Base-by-base conservation (phyloP, 352 stramenopile genomes). In the Globisporangium lucens region DNA sequence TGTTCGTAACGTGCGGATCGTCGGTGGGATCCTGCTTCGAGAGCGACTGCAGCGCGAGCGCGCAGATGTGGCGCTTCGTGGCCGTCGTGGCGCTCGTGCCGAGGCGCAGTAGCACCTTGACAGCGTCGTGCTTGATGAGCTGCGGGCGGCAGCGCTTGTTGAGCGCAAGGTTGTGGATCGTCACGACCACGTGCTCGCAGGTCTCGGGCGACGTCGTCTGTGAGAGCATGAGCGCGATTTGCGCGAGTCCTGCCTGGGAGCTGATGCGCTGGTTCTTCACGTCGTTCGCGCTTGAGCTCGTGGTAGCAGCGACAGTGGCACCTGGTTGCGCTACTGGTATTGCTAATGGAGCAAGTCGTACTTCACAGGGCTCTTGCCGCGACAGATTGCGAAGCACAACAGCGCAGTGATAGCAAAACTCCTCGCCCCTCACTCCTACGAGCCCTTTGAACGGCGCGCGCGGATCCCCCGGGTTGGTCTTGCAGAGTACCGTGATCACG, bases 121-220 rank as follows among this genome's bases (percentile, higher is more conserved):
- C 82, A n/a, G 77, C 87, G 60, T 95, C 83, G 65, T 91, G 70
- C 70, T 89, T 87, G 71, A 93, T 80, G 30, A 95, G 63, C 30
- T 91, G 80, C 63, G 78, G 69, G 27, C 87, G 83, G 65, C 78
- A 89, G 30, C 80, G 83, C 30, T 70, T 73, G 63, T 87, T 72
- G 29, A 75, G 68, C 35, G 82, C 76, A 17, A 93, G 70, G 70
- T 90, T 95, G 68, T 89, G 75, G 24, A 95, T 63, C 24, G 83
- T 70, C 24, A 93, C 75, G 57, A 88, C 72, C 10, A 91, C 82
- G 38, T 95, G 75, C 66, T 93, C 80, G 20, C 81, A 80, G 20
- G 87, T 91, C 51, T 89, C 82, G 10, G 66, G 17, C 20, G 24
- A 61, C 0, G 68, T 80, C 15, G 82, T 81, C 56, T 85, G 75